Conservation (phyloP, 306 rosid species). For the Cajanus cajan region DNA sequence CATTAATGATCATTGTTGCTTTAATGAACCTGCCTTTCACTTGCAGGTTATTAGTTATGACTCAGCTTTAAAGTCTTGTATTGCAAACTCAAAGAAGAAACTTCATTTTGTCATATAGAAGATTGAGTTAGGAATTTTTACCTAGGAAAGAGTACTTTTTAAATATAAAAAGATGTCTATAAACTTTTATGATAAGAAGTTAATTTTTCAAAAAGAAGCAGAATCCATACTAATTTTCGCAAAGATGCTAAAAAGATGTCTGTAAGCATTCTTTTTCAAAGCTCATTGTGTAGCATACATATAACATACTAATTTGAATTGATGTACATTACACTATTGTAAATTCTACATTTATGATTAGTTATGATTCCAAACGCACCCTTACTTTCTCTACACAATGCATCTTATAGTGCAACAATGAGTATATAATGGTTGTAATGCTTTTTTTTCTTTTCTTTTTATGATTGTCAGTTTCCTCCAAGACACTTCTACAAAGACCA, state of each 20-base stretch:
- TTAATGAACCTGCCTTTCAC: neutral
- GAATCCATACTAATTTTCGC: neutral
- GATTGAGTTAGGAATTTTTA: neutral
- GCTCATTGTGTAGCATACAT: neutral
- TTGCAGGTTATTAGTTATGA: neutral
- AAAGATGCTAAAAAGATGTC: too few relatives aligned
- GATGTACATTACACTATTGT: neutral
- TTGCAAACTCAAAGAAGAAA: neutral
- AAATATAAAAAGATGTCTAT: neutral
- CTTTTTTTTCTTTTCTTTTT: neutral
- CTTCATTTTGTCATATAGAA: neutral
- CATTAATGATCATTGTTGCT: neutral
- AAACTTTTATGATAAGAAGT: neutral
- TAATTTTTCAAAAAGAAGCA: neutral
- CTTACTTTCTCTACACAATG: neutral
- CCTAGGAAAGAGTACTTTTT: neutral
- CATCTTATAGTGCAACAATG: neutral
- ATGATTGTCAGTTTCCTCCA: constrained; percentile 65
- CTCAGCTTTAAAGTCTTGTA: neutral
- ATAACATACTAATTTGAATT: neutral
- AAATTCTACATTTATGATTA: neutral
- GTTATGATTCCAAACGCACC: neutral
- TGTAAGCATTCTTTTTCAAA: neutral
- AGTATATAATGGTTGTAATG: neutral
- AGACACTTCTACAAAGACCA: constrained; percentile 63